Evolutionary conservation across 139 green algal species (phyloP), one percentile per base, ranked within the genome.

Genomic region (Penium margaritaceum): DNA sequence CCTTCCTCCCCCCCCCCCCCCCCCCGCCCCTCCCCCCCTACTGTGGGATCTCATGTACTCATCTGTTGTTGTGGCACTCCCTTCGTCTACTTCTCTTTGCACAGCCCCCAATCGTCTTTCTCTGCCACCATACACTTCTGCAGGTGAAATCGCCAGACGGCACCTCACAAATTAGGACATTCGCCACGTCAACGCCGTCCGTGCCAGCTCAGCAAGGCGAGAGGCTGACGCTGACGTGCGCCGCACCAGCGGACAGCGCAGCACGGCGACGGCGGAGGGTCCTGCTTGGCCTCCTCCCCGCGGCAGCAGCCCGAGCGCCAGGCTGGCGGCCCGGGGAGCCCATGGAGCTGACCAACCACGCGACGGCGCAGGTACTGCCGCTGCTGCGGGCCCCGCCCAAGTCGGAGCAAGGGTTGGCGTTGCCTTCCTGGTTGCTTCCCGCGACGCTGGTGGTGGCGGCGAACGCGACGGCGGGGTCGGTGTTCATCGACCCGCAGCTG

Each of bases 311-410:
- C 17, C 84, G 69, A 2, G 84, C 87, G 1, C 88, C 90, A 14
- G 86, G 83, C 36, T 89, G 79, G 9, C 75, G 79, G 51, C 87
- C 91, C 3, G 90, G 91, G 5, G 85, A 96, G 73, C 83, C 91
- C 2, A 83, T 96, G 72, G 60, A 75, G 2, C 54, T 90, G 19
- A 87, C 81, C 70, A 96, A 96, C 78, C 91, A 96, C 71, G 83
- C 57, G 17, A 90, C 84, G 0, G 73, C 81, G 15, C 29, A 30
- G 0, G 82, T 82, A 5, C 81, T 73, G 34, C 35, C 63, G 3
- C 77, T 95, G 41, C 74, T 91, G 39, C 84, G 78, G 7, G 85
- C 91, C 29, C 86, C 88, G 2, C 33, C 73, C 15, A 71, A 81
- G 12, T 66, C 55, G 30, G n/a, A n/a, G n/a, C n/a, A n/a, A n/a